A percentile compares a stretch with the other conserved stretches of the same genome.
phyloP scores from a whole-genome alignment of 148 eudicot genomes.

The Hydrangea macrophylla region DNA sequence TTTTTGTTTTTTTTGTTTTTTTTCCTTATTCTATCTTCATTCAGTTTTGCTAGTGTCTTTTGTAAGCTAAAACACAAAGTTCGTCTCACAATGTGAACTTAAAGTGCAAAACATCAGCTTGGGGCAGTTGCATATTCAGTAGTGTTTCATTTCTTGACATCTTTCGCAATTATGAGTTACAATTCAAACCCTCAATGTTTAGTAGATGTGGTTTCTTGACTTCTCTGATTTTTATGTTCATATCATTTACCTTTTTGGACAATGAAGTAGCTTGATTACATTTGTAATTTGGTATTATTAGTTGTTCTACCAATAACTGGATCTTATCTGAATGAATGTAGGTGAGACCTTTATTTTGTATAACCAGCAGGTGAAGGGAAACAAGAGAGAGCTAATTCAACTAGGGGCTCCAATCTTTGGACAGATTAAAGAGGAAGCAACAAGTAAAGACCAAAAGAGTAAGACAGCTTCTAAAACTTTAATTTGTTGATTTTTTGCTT shows the following conservation, averaged over 20 bases:
- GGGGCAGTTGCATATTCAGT: background rate
- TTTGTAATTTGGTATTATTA: no score
- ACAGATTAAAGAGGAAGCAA: constrained; percentile 55
- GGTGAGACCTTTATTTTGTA: constrained; percentile 86
- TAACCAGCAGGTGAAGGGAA: constrained; percentile 80
- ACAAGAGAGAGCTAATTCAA: constrained; percentile 90
- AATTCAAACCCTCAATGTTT: background rate
- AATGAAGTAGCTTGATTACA: background rate
- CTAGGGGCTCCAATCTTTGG: constrained; percentile 85
- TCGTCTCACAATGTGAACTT: constrained; percentile 4
- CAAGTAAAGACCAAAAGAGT: constrained; percentile 47
- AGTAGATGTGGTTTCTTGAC: background rate
- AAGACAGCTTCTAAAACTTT: constrained; percentile 17
- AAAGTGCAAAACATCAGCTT: background rate
- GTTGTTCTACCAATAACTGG: no score
- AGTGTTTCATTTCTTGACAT: background rate
- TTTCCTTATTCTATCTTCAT: constrained; percentile 18
- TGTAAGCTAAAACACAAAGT: background rate
- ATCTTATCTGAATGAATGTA: constrained; percentile 23
- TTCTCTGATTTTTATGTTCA: background rate
- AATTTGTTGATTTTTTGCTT: constrained; percentile 5
- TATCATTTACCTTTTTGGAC: background rate
- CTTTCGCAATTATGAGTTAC: background rate
- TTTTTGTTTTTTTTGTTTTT: constrained; percentile 20
- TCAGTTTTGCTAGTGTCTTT: background rate